Conservation (phyloP, 139 green algal species). For the Coelastrella sp. region DNA sequence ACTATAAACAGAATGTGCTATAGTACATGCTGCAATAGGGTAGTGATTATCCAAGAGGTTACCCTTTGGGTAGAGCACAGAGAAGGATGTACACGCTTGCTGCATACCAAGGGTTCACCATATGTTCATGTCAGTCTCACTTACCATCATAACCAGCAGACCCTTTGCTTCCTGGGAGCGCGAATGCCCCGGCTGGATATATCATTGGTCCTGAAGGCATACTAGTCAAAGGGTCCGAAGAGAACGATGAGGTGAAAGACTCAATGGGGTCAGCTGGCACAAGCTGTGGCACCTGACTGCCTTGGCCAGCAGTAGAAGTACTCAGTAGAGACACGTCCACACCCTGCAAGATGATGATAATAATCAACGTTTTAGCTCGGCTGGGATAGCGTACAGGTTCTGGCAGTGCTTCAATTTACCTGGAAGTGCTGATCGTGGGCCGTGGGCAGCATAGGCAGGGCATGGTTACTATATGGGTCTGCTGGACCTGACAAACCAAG, state of each 20-base stretch:
- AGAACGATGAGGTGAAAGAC: constrained; percentile 17
- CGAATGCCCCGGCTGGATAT: constrained; percentile 11
- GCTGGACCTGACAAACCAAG: constrained; percentile 7
- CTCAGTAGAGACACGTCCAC: constrained; percentile 14
- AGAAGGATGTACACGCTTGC: too few species aligned
- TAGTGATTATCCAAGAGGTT: too few species aligned
- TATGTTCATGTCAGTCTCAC: background rate
- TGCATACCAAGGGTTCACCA: background rate
- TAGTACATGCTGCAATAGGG: too few species aligned
- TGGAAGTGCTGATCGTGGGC: constrained; percentile 26
- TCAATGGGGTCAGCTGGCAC: constrained; percentile 1
- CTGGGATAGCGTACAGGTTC: too few species aligned
- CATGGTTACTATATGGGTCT: constrained; percentile 21
- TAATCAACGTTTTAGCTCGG: too few species aligned
- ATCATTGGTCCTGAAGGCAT: constrained; percentile 9
- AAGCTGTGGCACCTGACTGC: constrained; percentile 6
- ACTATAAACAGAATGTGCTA: too few species aligned
- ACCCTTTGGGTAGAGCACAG: too few species aligned
- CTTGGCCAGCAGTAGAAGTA: constrained; percentile 23
- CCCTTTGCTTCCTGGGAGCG: background rate
- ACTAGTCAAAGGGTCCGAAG: background rate
- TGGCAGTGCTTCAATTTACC: background rate
- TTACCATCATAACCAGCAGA: background rate
- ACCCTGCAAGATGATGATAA: too few species aligned
- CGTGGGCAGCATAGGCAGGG: background rate